Evolutionary conservation across 1,284 basidiomycete species (phyloP).

Genomic region (Afroboletus lepidellus): DNA sequence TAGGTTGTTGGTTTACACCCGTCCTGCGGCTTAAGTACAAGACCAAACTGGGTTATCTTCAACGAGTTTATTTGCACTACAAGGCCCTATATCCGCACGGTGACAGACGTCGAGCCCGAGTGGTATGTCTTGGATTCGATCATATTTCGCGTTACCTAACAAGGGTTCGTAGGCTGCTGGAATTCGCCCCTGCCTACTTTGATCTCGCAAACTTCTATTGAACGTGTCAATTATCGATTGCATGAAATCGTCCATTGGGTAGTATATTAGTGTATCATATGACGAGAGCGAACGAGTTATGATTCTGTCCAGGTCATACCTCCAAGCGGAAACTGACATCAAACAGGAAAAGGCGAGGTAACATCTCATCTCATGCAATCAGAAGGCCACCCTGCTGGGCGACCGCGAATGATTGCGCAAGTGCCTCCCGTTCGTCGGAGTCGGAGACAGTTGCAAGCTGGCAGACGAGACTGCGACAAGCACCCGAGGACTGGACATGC

Average conservation of each 20-base stretch:
- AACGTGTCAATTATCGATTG: not conserved
- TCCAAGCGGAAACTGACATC: not conserved
- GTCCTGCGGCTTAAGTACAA: constrained; percentile 88
- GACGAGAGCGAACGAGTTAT: not conserved
- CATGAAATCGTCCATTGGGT: not conserved
- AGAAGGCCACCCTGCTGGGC: constrained; percentile 8
- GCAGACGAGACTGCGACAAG: constrained; percentile 8
- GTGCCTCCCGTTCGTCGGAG: not conserved
- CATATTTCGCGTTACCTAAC: not conserved
- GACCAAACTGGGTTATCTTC: constrained; percentile 96
- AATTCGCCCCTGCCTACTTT: constrained; percentile 80
- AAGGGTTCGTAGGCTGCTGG: constrained; percentile 64
- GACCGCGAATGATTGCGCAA: constrained; percentile 11
- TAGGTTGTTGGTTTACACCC: constrained; percentile 90
- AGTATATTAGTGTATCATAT: not conserved
- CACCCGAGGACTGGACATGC: not conserved
- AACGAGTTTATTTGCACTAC: constrained; percentile 98
- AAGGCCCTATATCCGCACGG: constrained; percentile 85
- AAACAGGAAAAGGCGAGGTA: not conserved
- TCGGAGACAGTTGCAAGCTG: not conserved
- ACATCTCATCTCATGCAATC: not conserved
- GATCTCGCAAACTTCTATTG: constrained; percentile 56
- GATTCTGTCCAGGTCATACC: not conserved
- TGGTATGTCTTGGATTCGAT: constrained; percentile 59
- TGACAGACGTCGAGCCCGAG: constrained; percentile 85